Evolutionary conservation across 2,329 filamentous ascomycete genomes (phyloP).

Genomic region (Alternaria gansuensis): DNA sequence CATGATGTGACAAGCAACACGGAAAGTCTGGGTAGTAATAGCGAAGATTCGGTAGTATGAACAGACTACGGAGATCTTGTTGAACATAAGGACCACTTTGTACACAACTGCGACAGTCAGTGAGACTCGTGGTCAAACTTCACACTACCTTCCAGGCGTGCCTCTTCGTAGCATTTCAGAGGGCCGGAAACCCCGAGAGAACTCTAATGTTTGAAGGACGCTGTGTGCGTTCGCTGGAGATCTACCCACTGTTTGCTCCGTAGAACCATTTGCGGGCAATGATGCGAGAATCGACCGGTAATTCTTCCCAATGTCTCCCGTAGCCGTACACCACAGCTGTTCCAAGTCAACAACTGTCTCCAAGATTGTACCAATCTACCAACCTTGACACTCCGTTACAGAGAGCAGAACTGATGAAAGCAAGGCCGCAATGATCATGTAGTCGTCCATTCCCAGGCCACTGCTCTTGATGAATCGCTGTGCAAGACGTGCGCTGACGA

Average conservation of each 20-base stretch:
- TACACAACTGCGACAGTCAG: conserved; percentile 40
- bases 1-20: conserved; percentile 33
- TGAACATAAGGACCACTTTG: conserved; percentile 50
- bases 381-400: conserved; percentile 39
- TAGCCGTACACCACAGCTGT: conserved; percentile 38
- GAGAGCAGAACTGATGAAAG: conserved; percentile 31
- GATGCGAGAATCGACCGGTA: conserved; percentile 26
- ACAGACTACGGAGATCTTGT: conserved; percentile 47
- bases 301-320: conserved; percentile 29
- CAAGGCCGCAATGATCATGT: conserved; percentile 36
- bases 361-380: neutral
- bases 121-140: neutral
- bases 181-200: neutral
- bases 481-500: conserved; percentile 29
- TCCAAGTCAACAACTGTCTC: conserved; percentile 3
- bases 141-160: neutral
- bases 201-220: neutral
- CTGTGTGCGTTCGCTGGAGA: neutral
- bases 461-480: conserved; percentile 30
- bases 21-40: conserved; percentile 37
- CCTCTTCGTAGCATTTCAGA: neutral
- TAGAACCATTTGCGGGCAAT: conserved; percentile 43
- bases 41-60: conserved; percentile 51
- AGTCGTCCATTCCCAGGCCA: conserved; percentile 35
- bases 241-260: conserved; percentile 36